Base-by-base conservation (phyloP, 2,329 filamentous ascomycete genomes). In the Diaporthe ilicicola region DNA sequence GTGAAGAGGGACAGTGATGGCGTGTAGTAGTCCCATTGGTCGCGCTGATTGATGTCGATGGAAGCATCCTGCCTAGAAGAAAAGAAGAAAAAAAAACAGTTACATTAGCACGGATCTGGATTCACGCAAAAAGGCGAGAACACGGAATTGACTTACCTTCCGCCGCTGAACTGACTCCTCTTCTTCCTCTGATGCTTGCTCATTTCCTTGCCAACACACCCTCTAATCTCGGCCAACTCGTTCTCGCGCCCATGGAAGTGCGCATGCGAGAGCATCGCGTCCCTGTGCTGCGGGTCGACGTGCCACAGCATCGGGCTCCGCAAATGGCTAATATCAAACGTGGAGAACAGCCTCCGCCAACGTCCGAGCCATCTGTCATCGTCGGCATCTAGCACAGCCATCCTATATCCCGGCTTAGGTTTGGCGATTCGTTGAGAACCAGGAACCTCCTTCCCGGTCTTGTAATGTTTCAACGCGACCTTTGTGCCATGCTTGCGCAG, bases 221-320 rank as follows among this genome's bases (percentile, higher is more conserved):
- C 91, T 0, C 86, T 83, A 59, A 95, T 91, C 80, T 95, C 92
- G 56, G 88, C 84, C 10, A 94, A 80, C 76, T 95, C 92, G 7
- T 81, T 80, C 70, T 90, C 86, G n/a, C 90, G 82, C 0, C 86
- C 86, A 22, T 87, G 83, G 70, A 88, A 85, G 75, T 92, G 90
- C 0, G 92, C 87, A 79, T 91, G 93, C 1, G 90, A 91, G 27
- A 95, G 81, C 75, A 95, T 81, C 0, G 91, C 91, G 81, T 95
- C 93, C 1, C 92, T 85, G 79, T 95, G 93, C 1, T 88, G 84
- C 0, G 93, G 93, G 76, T 95, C 93, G 17, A 93, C 85, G 77
- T 96, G 93, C 82, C 94, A 95, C 76, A 95, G 92, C 91, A 95
- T 93, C 0, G 92, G 93, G 74, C 92, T 94, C 19, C 93, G 86